Evolutionary conservation across 2,329 filamentous ascomycete genomes (phyloP).

Genomic region (Venturia asperata): DNA sequence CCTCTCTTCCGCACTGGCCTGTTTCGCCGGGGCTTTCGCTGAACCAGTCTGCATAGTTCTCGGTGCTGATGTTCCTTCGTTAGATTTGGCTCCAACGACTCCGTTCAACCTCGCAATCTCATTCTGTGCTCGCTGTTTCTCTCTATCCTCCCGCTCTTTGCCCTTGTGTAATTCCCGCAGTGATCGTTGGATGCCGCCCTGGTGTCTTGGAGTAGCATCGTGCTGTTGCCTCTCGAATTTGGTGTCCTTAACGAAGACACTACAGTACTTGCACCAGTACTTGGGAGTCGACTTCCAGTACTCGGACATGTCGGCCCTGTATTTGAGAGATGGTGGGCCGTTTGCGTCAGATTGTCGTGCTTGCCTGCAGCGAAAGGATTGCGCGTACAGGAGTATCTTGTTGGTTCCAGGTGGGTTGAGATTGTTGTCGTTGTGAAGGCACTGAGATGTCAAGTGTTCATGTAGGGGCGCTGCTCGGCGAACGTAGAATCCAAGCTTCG

Average conservation of each 20-base stretch:
- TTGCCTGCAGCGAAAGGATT: background rate
- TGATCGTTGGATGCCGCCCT: slow-evolving; percentile 79
- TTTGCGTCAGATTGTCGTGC: background rate
- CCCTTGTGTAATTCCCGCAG: slow-evolving; percentile 80
- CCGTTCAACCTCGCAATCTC: slow-evolving; percentile 84
- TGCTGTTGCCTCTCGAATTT: slow-evolving; percentile 84
- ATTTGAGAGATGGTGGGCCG: background rate
- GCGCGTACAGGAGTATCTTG: background rate
- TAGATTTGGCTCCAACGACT: slow-evolving; percentile 49
- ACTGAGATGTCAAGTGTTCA: no score
- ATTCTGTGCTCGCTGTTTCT: slow-evolving; percentile 72
- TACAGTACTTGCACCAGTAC: slow-evolving; percentile 98
- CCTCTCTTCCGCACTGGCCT: slow-evolving; percentile 56
- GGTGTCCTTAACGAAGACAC: slow-evolving; percentile 83
- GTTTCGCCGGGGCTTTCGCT: slow-evolving; percentile 27
- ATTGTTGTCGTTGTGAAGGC: background rate
- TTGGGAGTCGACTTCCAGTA: slow-evolving; percentile 98
- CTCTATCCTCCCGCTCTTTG: slow-evolving; percentile 72
- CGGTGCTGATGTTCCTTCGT: slow-evolving; percentile 27
- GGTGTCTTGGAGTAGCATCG: slow-evolving; percentile 78
- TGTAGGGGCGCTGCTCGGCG: no score
- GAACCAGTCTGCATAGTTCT: slow-evolving; percentile 25
- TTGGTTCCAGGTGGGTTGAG: no score
- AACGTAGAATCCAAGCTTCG: background rate
- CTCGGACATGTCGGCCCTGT: slow-evolving; percentile 64